Base-by-base conservation (phyloP, 2,329 filamentous ascomycete species). In the Berkeleyomyces rouxiae region DNA sequence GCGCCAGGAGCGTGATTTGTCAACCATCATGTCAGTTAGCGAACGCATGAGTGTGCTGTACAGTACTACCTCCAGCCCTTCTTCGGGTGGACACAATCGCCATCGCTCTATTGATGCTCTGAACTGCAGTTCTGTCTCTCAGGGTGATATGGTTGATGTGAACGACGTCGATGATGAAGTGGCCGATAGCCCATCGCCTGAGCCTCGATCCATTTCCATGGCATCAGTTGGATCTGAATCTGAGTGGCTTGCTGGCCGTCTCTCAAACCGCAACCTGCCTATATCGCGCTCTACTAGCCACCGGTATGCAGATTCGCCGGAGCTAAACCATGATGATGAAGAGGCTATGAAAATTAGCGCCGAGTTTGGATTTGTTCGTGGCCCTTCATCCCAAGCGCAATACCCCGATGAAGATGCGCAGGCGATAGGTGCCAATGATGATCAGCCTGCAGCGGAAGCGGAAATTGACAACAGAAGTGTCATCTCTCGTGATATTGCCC, bases 181-280 rank as follows among this genome's bases (percentile, higher is more conserved):
- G 51, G 55, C 55, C 3, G 53, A 44, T 16, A 67, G 68, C 3
- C 68, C 69, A 31, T 84, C 79, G 4, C 83, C 77, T 16, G 84
- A 79, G 67, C 79, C 75, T 43, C 80, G 51, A 7, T 89, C 90
- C 39, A 86, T 91, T 72, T 97, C 92, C 0, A 79, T 97, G 16
- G 93, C 90, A 1, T 96, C 91, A 0, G 89, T 97, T 64, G 93
- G 96, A 70, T 96, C 91, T 0, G 93, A 99, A 75, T 93, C 82
- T 3, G 96, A 91, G 0, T 99, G 93, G 93, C 83, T 99, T 53
- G 93, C 90, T 3, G 90, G 92, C 13, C 84, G 85, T 63, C 72
- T 60, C 16, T 60, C 47, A 31, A 49, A 31, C 43, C 37, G 49
- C 23, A 55, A 60, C 9, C 10, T 33, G 51, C 40, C 57, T 9